phyloP scores from a whole-genome alignment of 2,329 filamentous ascomycete species.

The Colletotrichum sp. region DNA sequence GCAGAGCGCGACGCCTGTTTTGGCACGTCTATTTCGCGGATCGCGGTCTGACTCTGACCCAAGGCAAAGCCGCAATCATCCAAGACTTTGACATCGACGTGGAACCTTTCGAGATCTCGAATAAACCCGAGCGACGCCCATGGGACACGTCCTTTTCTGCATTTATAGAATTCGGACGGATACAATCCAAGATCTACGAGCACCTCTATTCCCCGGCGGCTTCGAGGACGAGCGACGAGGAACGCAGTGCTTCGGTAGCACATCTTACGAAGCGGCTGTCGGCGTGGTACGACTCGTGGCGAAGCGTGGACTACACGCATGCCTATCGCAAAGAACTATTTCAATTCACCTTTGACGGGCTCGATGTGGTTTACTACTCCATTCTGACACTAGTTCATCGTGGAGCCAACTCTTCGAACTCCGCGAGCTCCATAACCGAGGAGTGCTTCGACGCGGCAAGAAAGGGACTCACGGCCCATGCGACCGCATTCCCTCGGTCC shows the following conservation, averaged over 20 bases:
- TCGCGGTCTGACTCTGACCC: constrained; percentile 16
- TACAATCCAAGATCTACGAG: constrained; percentile 20
- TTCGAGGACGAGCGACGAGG: neutral
- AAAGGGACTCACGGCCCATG: constrained; percentile 19
- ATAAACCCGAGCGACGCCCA: neutral
- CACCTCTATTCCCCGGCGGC: constrained; percentile 16
- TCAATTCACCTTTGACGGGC: constrained; percentile 15
- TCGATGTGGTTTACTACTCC: constrained; percentile 25
- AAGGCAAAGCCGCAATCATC: constrained; percentile 22
- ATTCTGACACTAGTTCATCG: constrained; percentile 23
- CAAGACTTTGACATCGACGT: constrained; percentile 22
- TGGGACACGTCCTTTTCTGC: constrained; percentile 13
- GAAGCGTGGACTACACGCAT: constrained; percentile 9
- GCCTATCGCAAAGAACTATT: constrained; percentile 20
- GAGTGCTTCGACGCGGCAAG: constrained; percentile 23
- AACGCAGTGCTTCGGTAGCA: neutral
- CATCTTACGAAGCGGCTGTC: constrained; percentile 8
- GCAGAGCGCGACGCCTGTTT: constrained; percentile 18
- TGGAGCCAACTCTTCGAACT: constrained; percentile 16
- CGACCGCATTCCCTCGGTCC: constrained; percentile 16
- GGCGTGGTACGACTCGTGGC: constrained; percentile 20
- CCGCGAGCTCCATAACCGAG: constrained; percentile 12
- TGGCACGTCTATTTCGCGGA: constrained; percentile 26
- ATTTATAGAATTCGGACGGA: constrained; percentile 16
- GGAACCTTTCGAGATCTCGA: constrained; percentile 1